Conservation (phyloP, 2,329 filamentous ascomycete genomes). For the Hypoxylon sp. region DNA sequence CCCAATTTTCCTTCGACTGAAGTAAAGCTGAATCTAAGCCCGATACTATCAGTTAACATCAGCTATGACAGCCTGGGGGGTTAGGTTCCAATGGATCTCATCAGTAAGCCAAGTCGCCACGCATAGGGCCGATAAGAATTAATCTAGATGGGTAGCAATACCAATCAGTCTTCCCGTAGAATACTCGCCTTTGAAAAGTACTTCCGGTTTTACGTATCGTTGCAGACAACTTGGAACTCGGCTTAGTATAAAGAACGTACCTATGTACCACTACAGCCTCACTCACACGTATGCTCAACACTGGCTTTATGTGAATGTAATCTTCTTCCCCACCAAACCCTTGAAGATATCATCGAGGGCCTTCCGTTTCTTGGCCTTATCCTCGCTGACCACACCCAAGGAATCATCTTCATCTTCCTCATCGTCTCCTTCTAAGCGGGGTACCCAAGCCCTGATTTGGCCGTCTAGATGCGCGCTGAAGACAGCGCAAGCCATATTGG, state of each 20-base stretch:
- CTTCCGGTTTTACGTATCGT: not conserved
- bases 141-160: constrained; percentile 3
- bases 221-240: not conserved
- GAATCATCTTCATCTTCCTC: constrained; percentile 65
- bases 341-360: constrained; percentile 85
- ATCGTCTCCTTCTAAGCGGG: constrained; percentile 68
- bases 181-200: not conserved
- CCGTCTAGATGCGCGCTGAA: constrained; percentile 90
- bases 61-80: not conserved
- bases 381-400: constrained; percentile 57
- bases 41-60: not conserved
- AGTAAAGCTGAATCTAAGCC: not conserved
- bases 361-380: constrained; percentile 79
- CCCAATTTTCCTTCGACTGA: not conserved
- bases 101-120: constrained; percentile 28
- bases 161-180: constrained; percentile 4
- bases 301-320: constrained; percentile 69
- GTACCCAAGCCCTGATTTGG: constrained; percentile 84
- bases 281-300: not conserved
- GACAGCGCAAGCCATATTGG: constrained; percentile 68
- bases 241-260: not conserved
- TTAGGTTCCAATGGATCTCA: constrained; percentile 7
- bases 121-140: constrained; percentile 5
- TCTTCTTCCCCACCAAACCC: constrained; percentile 79
- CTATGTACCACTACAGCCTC: not conserved